Conservation (phyloP, 2,329 filamentous ascomycete genomes). For the Xylaria sp. region DNA sequence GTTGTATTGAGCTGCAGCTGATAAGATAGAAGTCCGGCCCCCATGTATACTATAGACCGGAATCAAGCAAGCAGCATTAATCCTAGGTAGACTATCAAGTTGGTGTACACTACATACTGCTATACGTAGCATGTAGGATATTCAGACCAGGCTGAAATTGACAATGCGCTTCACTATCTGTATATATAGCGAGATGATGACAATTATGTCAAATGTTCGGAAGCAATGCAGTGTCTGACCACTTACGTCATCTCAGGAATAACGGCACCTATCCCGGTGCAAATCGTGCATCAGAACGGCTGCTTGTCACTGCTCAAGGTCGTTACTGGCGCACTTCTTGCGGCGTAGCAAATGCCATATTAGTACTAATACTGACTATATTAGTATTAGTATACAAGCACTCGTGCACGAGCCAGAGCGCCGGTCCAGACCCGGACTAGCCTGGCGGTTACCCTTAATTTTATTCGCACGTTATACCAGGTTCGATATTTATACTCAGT, state of each 20-base stretch:
- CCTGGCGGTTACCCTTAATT: neutral
- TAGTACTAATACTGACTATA: neutral
- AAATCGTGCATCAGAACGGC: slow-evolving; percentile 30
- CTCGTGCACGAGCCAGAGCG: neutral
- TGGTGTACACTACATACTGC: neutral
- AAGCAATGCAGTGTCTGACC: slow-evolving; percentile 26
- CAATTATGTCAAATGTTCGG: slow-evolving; percentile 28
- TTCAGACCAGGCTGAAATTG: neutral
- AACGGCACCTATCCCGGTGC: slow-evolving; percentile 25
- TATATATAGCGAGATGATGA: neutral
- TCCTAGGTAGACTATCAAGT: neutral
- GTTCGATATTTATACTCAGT: too few relatives aligned
- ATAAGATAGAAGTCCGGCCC: slow-evolving; percentile 4
- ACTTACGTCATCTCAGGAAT: slow-evolving; percentile 30
- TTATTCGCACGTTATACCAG: neutral
- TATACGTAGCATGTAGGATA: neutral
- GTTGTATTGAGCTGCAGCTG: slow-evolving; percentile 1
- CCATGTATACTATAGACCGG: neutral
- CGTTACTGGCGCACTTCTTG: too few relatives aligned
- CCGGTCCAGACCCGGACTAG: neutral
- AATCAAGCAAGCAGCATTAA: slow-evolving; percentile 3
- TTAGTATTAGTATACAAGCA: neutral
- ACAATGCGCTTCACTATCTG: neutral
- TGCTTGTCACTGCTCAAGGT: neutral
- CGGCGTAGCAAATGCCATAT: neutral